Evolutionary conservation across 1,284 basidiomycete genomes (phyloP), one percentile per base, ranked within the genome.

Genomic region (Leccinum subspadiceum): DNA sequence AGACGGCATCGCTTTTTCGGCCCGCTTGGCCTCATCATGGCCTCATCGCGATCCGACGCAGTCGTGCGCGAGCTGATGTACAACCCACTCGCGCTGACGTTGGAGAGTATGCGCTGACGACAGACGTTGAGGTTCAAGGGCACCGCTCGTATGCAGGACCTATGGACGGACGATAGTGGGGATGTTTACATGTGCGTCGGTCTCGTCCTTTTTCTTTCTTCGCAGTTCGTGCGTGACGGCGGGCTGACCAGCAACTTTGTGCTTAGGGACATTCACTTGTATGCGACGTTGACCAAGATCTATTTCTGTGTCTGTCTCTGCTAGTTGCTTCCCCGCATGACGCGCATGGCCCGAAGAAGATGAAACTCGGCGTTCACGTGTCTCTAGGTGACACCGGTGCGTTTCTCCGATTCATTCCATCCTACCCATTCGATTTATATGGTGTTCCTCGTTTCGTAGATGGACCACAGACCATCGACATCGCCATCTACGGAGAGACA

Each of bases 1-100:
- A 33, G 90, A 92, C 66, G 90, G 90, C 7, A 70, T 92, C 26
- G 86, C 87, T 2, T 92, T 92, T 66, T 80, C 81, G 2, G 81
- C 72, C 15, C 72, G 68, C 8, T 61, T 74, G n/a, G 39, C 17
- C 2, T 2, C 65, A 61, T n/a, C 63, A 46, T 33, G 58, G 59
- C 9, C 22, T 24, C 49, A 20, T 22, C 73, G 60, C 57, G n/a
- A 2, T 73, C 70, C 13, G 68, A 62, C 74, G 73, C 54, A 66
- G 74, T 13, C 60, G 68, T 39, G 61, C 73, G 58, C 41, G 73
- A 73, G 20, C 74, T 92, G 7, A 77, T 92, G 26, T 77, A 87
- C 57, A 89, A 88, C 60, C 85, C 86, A 0, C 76, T 92, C 9
- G 86, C 89, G 2, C 72, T 92, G 26, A 86, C 88, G 0, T 68